phyloP scores from a whole-genome alignment of 345 rosid species.

The Pugionium dolabratum region DNA sequence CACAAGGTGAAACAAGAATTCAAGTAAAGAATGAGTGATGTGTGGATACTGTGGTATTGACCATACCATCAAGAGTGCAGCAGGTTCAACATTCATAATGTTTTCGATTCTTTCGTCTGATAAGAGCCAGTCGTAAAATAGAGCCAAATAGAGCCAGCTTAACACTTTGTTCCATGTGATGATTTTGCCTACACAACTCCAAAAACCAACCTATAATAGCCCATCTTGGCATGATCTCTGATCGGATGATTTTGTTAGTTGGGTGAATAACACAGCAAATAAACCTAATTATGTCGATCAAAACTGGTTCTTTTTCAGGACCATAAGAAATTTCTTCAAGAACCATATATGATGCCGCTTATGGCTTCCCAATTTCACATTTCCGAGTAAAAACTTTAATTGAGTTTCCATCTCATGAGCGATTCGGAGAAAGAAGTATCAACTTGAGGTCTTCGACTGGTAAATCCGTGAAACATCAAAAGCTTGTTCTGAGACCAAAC shows the following conservation, averaged over 20 bases:
- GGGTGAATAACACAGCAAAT: slow-evolving; percentile 79
- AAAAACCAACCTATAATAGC: too few species aligned
- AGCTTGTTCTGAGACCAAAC: slow-evolving; percentile 51
- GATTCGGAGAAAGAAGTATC: slow-evolving; percentile 63
- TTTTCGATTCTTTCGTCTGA: slow-evolving; percentile 64
- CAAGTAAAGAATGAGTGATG: too few species aligned
- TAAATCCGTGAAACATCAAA: slow-evolving; percentile 54
- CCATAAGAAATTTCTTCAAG: slow-evolving; percentile 56
- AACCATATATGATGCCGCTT: slow-evolving; percentile 79
- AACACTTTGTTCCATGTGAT: slow-evolving; percentile 53
- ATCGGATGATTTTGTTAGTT: too few species aligned
- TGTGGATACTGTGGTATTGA: too few species aligned
- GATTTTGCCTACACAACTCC: too few species aligned
- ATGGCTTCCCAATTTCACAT: slow-evolving; percentile 74
- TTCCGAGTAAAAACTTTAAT: slow-evolving; percentile 64
- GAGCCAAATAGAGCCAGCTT: slow-evolving; percentile 77
- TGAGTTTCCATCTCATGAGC: slow-evolving; percentile 73
- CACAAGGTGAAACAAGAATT: slow-evolving; percentile 61
- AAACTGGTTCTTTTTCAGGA: slow-evolving; percentile 59
- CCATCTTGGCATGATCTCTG: too few species aligned
- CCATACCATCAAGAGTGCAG: too few species aligned
- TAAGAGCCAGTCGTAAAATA: slow-evolving; percentile 91
- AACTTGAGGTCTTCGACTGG: slow-evolving; percentile 58
- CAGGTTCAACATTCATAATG: slow-evolving; percentile 88
- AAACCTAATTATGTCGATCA: slow-evolving; percentile 68